phyloP scores from a whole-genome alignment of 2,329 filamentous ascomycete species.

The Didymella glomerata region DNA sequence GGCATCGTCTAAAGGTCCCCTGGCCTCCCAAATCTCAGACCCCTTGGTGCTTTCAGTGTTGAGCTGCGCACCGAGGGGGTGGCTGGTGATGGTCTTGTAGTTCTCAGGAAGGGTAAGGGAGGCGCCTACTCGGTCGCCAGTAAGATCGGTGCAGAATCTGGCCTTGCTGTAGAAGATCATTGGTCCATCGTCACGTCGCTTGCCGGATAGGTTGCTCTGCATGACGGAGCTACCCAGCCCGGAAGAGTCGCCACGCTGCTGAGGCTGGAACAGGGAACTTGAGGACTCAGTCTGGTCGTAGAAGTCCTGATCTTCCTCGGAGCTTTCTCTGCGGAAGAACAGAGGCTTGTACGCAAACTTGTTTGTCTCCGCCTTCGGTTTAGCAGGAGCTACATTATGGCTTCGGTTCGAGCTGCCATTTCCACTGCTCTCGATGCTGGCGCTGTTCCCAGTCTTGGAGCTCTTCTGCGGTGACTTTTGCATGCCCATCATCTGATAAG shows the following conservation, averaged over 20 bases:
- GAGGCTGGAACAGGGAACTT: constrained; percentile 41
- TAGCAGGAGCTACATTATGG: constrained; percentile 27
- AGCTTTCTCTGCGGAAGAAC: constrained; percentile 57
- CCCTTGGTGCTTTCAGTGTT: constrained; percentile 5
- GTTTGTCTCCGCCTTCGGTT: constrained; percentile 40
- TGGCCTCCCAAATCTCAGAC: constrained; percentile 42
- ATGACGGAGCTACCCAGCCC: constrained; percentile 58
- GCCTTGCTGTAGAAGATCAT: constrained; percentile 86
- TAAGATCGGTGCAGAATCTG: constrained; percentile 81
- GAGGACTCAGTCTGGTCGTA: constrained; percentile 45
- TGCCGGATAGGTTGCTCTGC: constrained; percentile 56
- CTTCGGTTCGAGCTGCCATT: constrained; percentile 28
- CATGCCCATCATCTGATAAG: constrained; percentile 55
- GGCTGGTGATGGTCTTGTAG: constrained; percentile 44
- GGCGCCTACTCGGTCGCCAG: constrained; percentile 63
- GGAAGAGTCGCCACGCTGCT: constrained; percentile 50
- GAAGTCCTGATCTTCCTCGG: constrained; percentile 51
- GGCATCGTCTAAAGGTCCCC: constrained; percentile 36
- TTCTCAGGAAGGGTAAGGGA: constrained; percentile 30
- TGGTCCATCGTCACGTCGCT: constrained; percentile 71
- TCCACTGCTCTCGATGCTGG: constrained; percentile 32
- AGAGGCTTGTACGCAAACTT: constrained; percentile 58
- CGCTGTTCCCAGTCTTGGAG: constrained; percentile 34
- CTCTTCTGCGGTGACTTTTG: constrained; percentile 40
- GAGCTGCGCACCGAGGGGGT: constrained; percentile 43